Base-by-base conservation (phyloP, 2,329 filamentous ascomycete genomes). In the Penicillium sp. region DNA sequence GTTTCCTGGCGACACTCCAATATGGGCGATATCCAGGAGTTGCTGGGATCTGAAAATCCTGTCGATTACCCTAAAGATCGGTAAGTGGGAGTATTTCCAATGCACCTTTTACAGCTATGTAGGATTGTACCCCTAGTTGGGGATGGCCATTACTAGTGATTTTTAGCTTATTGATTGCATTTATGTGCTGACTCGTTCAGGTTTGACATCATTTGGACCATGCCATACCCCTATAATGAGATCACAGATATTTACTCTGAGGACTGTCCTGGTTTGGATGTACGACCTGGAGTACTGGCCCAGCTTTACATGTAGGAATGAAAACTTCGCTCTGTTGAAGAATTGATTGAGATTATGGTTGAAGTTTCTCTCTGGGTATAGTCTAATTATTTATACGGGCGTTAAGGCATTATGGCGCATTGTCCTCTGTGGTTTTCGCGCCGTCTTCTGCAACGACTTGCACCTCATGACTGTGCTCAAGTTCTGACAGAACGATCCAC, bases 131-230 rank as follows among this genome's bases (percentile, higher is more conserved):
- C 20, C 4, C 20, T 23, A 23, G 20, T 23, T 23, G 20, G 20
- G 20, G 20, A 23, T 23, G 4, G 33, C 15, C 18, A 37, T 8
- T 20, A 3, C 33, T 13, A 6, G 31, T 15, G 13, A 13, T n/a
- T 12, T 1, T 2, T 35, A 35, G 13, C 23, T 10, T 7, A 3
- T n/a, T 25, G 13, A n/a, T n/a, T 8, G 8, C 5, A 7, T 27
- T 40, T n/a, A 25, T 27, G 20, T 40, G 35, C 38, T 46, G 20
- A 40, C 20, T 33, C 15, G n/a, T 9, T 25, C 44, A 67, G 65
- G 18, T 67, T 59, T 31, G 65, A 67, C 33, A 32, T 67, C 4
- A 61, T 65, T 25, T 67, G 64, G 65, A 66, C 58, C 1, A 57
- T 62, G 33, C 62, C 63, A 4, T 62, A 50, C 38, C 63, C 65